Percentiles rank a stretch among this genome's conserved stretches.
Evolutionary conservation across 2,329 filamentous ascomycete species (phyloP).

Genomic region (Diaporthe humulicola): DNA sequence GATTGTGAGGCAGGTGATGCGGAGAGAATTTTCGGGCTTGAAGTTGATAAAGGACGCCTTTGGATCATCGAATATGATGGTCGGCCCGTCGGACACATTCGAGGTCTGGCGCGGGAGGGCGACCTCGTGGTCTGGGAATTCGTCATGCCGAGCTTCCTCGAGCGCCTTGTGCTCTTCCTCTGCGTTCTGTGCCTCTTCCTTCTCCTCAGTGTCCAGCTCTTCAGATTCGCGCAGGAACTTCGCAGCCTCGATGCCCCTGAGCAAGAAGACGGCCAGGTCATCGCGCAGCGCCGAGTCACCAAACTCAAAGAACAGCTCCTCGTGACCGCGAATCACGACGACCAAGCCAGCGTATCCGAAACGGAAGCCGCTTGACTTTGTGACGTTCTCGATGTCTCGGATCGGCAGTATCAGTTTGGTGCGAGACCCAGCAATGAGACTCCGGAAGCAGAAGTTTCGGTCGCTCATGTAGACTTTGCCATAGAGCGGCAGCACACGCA

Average conservation of each 20-base stretch:
- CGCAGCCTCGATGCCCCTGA: slow-evolving; percentile 80
- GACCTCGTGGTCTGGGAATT: slow-evolving; percentile 64
- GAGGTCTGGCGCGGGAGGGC: slow-evolving; percentile 62
- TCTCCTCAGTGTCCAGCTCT: slow-evolving; percentile 75
- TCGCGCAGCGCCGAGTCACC: slow-evolving; percentile 82
- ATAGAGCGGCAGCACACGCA: slow-evolving; percentile 90
- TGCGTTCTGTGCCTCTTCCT: slow-evolving; percentile 79
- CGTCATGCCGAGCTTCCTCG: slow-evolving; percentile 76
- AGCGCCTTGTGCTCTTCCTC: slow-evolving; percentile 86
- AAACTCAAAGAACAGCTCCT: slow-evolving; percentile 98
- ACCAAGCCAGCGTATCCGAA: slow-evolving; percentile 93
- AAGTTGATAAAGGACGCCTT: slow-evolving; percentile 91
- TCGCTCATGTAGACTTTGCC: slow-evolving; percentile 97
- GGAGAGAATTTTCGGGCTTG: slow-evolving; percentile 84
- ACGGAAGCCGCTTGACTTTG: slow-evolving; percentile 95
- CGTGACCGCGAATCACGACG: slow-evolving; percentile 92
- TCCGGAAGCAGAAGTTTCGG: slow-evolving; percentile 91
- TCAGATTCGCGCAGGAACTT: slow-evolving; percentile 79
- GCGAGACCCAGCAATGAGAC: slow-evolving; percentile 86
- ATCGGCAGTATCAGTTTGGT: slow-evolving; percentile 94
- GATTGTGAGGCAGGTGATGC: slow-evolving; percentile 94
- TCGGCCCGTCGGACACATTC: slow-evolving; percentile 70
- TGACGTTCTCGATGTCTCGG: slow-evolving; percentile 90
- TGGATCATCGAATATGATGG: slow-evolving; percentile 90
- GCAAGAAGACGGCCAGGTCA: slow-evolving; percentile 86